Base-by-base conservation (phyloP, 495 filamentous ascomycete species). In the Amniculicola lignicola region DNA sequence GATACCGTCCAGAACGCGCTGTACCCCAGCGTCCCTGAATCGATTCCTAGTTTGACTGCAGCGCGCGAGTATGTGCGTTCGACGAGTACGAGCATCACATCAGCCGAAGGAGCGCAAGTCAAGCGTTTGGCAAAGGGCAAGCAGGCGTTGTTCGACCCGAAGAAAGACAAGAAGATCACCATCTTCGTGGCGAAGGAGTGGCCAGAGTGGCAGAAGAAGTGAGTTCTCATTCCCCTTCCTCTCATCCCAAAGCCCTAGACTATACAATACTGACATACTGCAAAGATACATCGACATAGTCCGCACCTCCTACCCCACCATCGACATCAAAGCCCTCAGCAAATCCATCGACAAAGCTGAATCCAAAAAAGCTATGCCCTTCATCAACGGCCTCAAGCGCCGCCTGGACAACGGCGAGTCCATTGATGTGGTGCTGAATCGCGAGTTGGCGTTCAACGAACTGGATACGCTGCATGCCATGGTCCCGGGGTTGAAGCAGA, bases 331-430 rank as follows among this genome's bases (percentile, higher is more conserved):
- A 75, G 80, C 79, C 48, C 73, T 96, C 16, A 88, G 80, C 62
- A 79, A 79, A 44, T 80, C 83, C 63, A 80, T 78, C 62, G 90
- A 90, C 74, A 80, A 93, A 65, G 78, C 80, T 23, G 92, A 96
- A 72, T 88, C 87, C 80, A 98, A 98, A 81, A 89, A 92, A 72
- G 92, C 89, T 22, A 97, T 97, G 93, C 94, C 94, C 4, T 98
- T 96, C 65, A 83, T 97, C 3, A 90, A 97, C 70, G 72, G 66
- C 1, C 72, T 98, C 43, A 96, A 96, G 84, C 85, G 80, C 63
- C 79, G 88, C 16, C 77, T 98, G 21, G 69, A 85, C 38, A 68
- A 66, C 9, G 81, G 79, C 35, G 79, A 82, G 67, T 70, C 76
- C 27, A 74, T 79, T 6, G 73, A 80, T 16, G 74, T 66, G 7